Evolutionary conservation across 2,329 filamentous ascomycete species (phyloP), one percentile per base, ranked within the genome.

Genomic region (Colletotrichum sp.): DNA sequence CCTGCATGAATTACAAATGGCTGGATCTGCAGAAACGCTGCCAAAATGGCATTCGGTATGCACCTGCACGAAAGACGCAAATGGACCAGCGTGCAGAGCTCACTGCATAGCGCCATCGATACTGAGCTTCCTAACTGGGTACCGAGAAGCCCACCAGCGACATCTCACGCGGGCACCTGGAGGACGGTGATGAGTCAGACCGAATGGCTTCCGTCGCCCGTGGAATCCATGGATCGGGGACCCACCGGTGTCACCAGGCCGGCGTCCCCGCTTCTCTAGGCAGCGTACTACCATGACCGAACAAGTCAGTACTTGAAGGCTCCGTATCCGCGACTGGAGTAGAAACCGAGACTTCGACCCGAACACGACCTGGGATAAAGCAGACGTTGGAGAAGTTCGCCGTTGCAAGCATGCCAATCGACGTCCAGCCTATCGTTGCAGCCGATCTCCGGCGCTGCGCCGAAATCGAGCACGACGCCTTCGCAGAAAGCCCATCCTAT

Each of bases 401-500:
- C 28, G 21, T 36, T 52, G 18, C 49, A 15, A 49, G 30, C 30
- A 78, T 78, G 77, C 63, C 66, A 13, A 71, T 78, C 72, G 76
- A 78, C 32, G 24, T 78, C 3, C 77, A 75, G 49, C 69, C 68
- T 2, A 26, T 78, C 4, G 36, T 75, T 15, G 66, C 34, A 18
- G 60, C 60, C 44, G 75, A 76, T 34, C n/a, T 75, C 18, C 71
- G 72, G 66, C 75, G 75, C 4, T 76, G 75, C 26, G 75, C 75
- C 72, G 71, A 76, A 63, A 67, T 76, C 30, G 75, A 76, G 66
- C 52, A 67, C 8, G 24, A 60, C 28, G 75, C 75, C 3, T 76
- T 76, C 30, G 55, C 49, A 21, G 60, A 63, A 39, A 73, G 65
- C 63, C 72, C 57, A 24, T 36, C 67, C 24, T 71, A 71, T 16